Evolutionary conservation across 768 basidiomycete genomes (phyloP), one percentile per base, ranked within the genome.

Genomic region (Cantharellus cinnabarinus): DNA sequence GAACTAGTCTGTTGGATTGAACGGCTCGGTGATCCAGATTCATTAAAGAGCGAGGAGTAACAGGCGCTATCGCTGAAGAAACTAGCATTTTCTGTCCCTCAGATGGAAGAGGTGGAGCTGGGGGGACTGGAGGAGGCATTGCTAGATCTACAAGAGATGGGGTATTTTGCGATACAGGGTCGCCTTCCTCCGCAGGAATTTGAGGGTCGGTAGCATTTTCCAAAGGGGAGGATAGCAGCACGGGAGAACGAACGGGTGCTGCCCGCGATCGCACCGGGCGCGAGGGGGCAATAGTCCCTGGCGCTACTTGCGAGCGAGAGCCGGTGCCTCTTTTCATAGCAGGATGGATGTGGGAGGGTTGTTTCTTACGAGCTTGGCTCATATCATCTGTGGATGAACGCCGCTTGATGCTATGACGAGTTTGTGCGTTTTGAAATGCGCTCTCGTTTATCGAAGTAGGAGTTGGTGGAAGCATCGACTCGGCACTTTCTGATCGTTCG

Each of bases 31-130:
- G 71, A 2, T 82, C 81, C 4, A 98, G 74, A 63, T 93, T 93
- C 87, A 97, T 89, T 66, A 97, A 84, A 60, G 81, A 86, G 0
- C 89, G 85, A 0, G 93, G 93, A 0, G 93, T 95, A 50, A 89
- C 88, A 3, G 93, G 93, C 3, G 67, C 64, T 7, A 71, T n/a
- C n/a, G n/a, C n/a, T n/a, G n/a, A n/a, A n/a, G n/a, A n/a, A n/a
- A n/a, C n/a, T n/a, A n/a, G n/a, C n/a, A n/a, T n/a, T 4, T 39
- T 42, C 37, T n/a, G 57, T 58, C 38, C 38, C 52, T 29, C 42
- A 58, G 15, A 42, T n/a, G n/a, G n/a, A 51, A 59, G 4, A 42
- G 61, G 41, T 41, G 64, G 59, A 55, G 62, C 20, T 65, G 52
- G 3, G 79, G 78, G 71, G 4, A 85, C 85, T 4, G 89, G 87